Evolutionary conservation across 2,329 filamentous ascomycete genomes (phyloP), one percentile per base, ranked within the genome.

Genomic region (Elsinoe necatrix): DNA sequence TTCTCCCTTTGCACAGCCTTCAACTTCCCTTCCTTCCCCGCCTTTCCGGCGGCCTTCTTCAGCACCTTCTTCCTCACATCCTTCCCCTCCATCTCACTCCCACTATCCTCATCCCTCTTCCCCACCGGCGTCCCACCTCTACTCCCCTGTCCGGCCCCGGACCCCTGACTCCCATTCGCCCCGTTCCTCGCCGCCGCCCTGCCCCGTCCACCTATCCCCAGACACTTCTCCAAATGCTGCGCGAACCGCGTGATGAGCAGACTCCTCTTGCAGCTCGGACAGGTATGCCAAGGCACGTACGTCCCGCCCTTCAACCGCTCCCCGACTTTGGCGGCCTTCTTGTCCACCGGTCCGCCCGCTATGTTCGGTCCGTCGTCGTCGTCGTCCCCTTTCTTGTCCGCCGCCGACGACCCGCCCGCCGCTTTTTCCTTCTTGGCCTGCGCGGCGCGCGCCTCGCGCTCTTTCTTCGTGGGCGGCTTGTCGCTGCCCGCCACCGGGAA

Each of bases 401-500:
- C 75, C 20, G 74, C 76, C n/a, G n/a, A n/a, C n/a, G n/a, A n/a
- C 27, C 27, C 27, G 50, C 72, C 72, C 61, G 57, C 72, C 67
- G 54, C 73, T 65, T 58, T 57, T 6, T 54, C 51, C 34, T 59
- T 61, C 29, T 58, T 58, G 18, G 57, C 57, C 8, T 59, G 58
- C 45, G 66, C 65, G 21, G 81, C 74, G 81, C 83, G 68, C 83
- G 81, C 74, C 84, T 83, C 68, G 84, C 86, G 77, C 87, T 89
- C 79, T 72, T 78, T 89, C 74, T 87, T 87, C 59, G 86, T 86
- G 59, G 85, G 80, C 0, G 68, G 68, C 12, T 69, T 65, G 20
- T 83, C 83, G 0, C 80, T 80, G 5, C 59, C 59, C 20, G 85
- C 84, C 16, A 83, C 83, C 12, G 87, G 84, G 79, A 87, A 91